Evolutionary conservation across 495 filamentous ascomycete genomes (phyloP), one percentile per base, ranked within the genome.

Genomic region (Neurospora terricola): DNA sequence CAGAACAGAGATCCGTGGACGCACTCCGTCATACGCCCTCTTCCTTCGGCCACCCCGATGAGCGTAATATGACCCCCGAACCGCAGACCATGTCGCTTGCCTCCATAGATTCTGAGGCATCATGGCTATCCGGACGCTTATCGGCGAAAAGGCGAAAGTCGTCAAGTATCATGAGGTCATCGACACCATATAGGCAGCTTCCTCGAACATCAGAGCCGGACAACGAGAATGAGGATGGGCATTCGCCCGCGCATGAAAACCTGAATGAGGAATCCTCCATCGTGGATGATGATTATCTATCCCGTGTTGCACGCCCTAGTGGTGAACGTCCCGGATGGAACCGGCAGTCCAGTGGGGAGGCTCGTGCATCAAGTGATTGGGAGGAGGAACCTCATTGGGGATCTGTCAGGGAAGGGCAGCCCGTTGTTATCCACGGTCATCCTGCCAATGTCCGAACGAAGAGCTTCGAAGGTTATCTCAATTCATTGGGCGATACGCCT

Each of bases 81-180:
- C 81, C 84, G 0, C 83, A 85, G 30, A 82, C 81, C 23, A 86
- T 86, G 80, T 96, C 93, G 16, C 84, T 96, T 7, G 93, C 92
- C 9, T 95, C 93, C 0, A 90, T 98, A 73, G 94, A 96, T 77
- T 95, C 92, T 0, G 94, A 98, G 82, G 94, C 88, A 2, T 97
- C 94, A 1, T 98, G 94, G 94, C 91, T 98, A 74, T 93, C 93
- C 3, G 93, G 94, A 14, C 79, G 84, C 18, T 74, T 83, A 9
- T 80, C 78, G 54, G 54, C 54, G 21, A 82, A 77, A 38, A 84
- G 82, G 72, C 79, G 83, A 71, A 75, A 83, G 71, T 80, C 85
- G 45, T 81, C 86, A 37, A 80, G 79, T 66, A 74, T 81, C 69
- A 5, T 80, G 30, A 75, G 73, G 39, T 54, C 72, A 74, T 48